Evolutionary conservation across 306 rosid species (phyloP).

Genomic region (Fagus crenata): DNA sequence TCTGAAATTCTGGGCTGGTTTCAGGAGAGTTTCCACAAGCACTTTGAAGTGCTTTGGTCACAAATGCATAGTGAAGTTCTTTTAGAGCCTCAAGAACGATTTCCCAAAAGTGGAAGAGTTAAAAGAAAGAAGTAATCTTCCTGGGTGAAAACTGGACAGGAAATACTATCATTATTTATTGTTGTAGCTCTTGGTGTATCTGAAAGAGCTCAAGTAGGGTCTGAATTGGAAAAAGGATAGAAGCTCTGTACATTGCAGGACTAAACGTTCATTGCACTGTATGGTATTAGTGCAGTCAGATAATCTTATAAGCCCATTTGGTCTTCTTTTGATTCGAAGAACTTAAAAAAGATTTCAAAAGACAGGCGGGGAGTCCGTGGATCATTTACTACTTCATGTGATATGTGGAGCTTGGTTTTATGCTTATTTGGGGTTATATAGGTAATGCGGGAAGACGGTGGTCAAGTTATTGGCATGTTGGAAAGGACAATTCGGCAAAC

Average conservation of each 20-base stretch:
- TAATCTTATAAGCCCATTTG: not conserved
- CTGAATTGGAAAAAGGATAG: not conserved
- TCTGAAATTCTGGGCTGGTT: constrained; percentile 78
- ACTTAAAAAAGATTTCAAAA: not conserved
- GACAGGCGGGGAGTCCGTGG: too few relatives aligned
- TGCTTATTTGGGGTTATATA: too few relatives aligned
- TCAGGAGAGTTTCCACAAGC: constrained; percentile 58
- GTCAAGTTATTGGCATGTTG: too few relatives aligned
- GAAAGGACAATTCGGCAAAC: too few relatives aligned
- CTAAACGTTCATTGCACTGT: not conserved
- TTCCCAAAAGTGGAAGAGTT: constrained; percentile 24
- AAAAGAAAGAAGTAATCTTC: constrained; percentile 34
- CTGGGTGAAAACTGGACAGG: constrained; percentile 17
- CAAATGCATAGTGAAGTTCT: constrained; percentile 61
- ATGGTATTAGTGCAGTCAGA: constrained; percentile 1
- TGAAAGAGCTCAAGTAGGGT: not conserved
- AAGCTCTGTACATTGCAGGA: not conserved
- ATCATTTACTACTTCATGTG: too few relatives aligned
- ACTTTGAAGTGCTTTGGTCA: constrained; percentile 58
- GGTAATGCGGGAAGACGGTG: too few relatives aligned
- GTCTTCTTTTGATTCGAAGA: not conserved
- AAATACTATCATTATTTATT: not conserved
- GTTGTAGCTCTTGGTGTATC: not conserved
- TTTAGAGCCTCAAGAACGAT: constrained; percentile 46
- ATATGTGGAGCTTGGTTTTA: too few relatives aligned